Base-by-base conservation (phyloP, 352 stramenopile genomes). In the Globisporangium cederbergense region DNA sequence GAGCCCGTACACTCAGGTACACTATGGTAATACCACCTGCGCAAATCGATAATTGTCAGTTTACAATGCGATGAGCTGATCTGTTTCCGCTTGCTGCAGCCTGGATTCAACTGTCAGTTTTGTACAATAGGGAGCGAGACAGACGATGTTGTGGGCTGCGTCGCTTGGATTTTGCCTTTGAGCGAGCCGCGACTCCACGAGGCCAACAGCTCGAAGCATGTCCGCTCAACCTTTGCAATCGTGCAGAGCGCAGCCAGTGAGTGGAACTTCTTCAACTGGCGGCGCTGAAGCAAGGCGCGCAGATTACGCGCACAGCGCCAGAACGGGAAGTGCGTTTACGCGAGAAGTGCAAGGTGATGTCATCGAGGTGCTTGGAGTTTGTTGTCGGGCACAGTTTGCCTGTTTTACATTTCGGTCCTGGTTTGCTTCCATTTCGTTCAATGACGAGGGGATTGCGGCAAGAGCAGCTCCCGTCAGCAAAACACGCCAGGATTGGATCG, bases 51-150 rank as follows among this genome's bases (percentile, higher is more conserved):
- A 52, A n/a, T 45, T 54, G 56, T 11, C 14, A 18, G 14, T 28
- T 40, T 52, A 42, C 6, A 8, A 13, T 13, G n/a, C 16, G 56
- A 62, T 62, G 56, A 62, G 56, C 56, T 62, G 56, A 62, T 62
- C 42, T 40, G 0, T 42, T 32, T 62, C 51, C 13, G 40, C 40
- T 46, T 46, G 7, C 10, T 5, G 10, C 34, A 38, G 34, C n/a
- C n/a, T n/a, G n/a, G n/a, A n/a, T n/a, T n/a, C n/a, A 9, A 38
- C 10, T 38, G 34, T 11, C 34, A 11, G 3, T 38, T 5, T 38
- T 5, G 10, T 38, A 0, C 34, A 38, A 38, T 5, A 5, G 34
- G 10, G 7, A 7, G 34, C 34, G 40, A 46, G 10, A 18, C 4
- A 46, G n/a, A 46, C 14, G 7, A 2, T n/a, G 13, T n/a, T 46